phyloP scores from a whole-genome alignment of 176 grass and related monocot genomes.

The Thinopyrum elongatum region DNA sequence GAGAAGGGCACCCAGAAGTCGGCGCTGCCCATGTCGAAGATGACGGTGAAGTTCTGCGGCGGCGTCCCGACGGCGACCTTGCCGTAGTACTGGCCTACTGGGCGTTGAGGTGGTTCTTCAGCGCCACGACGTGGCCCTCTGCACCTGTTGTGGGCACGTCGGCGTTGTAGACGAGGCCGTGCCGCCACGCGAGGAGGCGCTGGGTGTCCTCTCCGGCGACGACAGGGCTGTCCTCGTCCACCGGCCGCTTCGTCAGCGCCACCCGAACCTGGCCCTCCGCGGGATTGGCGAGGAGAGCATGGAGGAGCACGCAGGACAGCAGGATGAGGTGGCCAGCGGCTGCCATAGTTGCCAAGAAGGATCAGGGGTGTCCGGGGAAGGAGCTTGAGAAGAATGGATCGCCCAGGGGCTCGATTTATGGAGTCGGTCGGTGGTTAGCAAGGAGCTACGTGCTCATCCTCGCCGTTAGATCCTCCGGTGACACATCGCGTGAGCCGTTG shows the following conservation, averaged over 20 bases:
- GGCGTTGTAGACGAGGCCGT: slow-evolving; percentile 29
- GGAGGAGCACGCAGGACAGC: neutral
- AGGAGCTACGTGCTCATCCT: neutral
- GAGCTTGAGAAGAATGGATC: neutral
- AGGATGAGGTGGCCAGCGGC: neutral
- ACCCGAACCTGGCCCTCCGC: slow-evolving; percentile 48
- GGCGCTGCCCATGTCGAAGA: slow-evolving; percentile 91
- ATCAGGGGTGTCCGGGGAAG: neutral
- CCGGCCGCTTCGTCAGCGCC: slow-evolving; percentile 55
- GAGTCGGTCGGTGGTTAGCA: neutral
- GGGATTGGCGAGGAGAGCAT: slow-evolving; percentile 30
- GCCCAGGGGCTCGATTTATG: neutral
- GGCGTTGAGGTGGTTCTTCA: slow-evolving; percentile 86
- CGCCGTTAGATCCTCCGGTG: no score
- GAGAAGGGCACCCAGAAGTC: slow-evolving; percentile 91
- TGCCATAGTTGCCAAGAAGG: slow-evolving; percentile 48
- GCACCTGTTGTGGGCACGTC: no score
- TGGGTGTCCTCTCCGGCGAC: slow-evolving; percentile 20
- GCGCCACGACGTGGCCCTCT: slow-evolving; percentile 40
- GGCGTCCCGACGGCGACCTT: slow-evolving; percentile 72
- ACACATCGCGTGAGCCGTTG: no score
- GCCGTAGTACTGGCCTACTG: slow-evolving; percentile 96
- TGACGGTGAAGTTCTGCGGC: slow-evolving; percentile 78
- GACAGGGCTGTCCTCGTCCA: slow-evolving; percentile 16
- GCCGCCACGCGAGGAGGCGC: slow-evolving; percentile 37